These are phyloP conservation scores for Tephrocybe sp. DNA, from an alignment of 768 basidiomycete species.

Conservation along the genomic window DNA sequence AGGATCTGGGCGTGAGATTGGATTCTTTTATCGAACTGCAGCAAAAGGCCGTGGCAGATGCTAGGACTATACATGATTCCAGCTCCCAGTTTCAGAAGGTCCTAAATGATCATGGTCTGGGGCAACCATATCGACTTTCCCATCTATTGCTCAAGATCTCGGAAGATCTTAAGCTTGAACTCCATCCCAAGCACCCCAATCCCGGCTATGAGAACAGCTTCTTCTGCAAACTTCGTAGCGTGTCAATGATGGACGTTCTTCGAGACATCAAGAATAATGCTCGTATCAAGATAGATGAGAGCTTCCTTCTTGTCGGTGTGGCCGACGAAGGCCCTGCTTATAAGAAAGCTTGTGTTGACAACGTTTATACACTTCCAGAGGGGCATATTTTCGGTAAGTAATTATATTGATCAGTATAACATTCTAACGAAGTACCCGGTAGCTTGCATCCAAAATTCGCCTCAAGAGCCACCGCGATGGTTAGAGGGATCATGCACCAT, in stretches of 20 bases:
- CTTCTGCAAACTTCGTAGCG: conserved; percentile 52
- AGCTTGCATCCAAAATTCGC: conserved; percentile 61
- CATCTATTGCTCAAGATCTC: conserved; percentile 47
- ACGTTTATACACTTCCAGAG: conserved; percentile 52
- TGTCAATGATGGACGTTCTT: conserved; percentile 61
- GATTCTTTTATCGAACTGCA: conserved; percentile 64
- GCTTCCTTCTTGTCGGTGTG: conserved; percentile 73
- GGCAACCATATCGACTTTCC: conserved; percentile 44
- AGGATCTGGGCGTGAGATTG: conserved; percentile 64
- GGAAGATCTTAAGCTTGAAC: conserved; percentile 43
- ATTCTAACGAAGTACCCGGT: conserved; percentile 1
- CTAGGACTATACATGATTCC: conserved; percentile 59
- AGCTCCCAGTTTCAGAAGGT: conserved; percentile 45
- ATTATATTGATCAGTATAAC: not conserved
- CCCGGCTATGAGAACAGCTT: conserved; percentile 53
- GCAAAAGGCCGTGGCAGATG: conserved; percentile 49
- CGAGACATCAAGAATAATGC: conserved; percentile 76
- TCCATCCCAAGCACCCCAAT: conserved; percentile 32
- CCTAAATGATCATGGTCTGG: conserved; percentile 45
- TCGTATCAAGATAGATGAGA: conserved; percentile 66
- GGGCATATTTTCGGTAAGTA: conserved; percentile 66
- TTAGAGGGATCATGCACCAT: conserved; percentile 61
- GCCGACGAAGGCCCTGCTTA: conserved; percentile 82
- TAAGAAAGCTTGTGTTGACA: conserved; percentile 38
- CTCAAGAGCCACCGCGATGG: conserved; percentile 47